These are phyloP conservation scores for Raphanus raphanistrum DNA, from an alignment of 345 rosid genomes.

Conservation along the genomic window DNA sequence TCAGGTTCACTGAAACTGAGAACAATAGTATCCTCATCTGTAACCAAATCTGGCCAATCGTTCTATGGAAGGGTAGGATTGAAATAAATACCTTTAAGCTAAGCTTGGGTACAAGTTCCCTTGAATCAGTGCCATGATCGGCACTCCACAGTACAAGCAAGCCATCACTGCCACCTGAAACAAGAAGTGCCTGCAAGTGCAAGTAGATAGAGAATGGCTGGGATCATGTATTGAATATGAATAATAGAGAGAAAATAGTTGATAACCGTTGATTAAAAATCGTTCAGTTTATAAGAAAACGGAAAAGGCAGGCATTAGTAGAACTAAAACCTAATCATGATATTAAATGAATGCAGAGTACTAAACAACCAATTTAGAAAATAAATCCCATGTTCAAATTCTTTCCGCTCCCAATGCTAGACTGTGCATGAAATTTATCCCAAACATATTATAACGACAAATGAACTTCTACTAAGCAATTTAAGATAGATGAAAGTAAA, in stretches of 20 bases:
- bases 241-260: slow-evolving; percentile 6
- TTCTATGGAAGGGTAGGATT: slow-evolving; percentile 22
- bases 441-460: background rate
- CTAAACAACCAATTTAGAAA: background rate
- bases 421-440: slow-evolving; percentile 7
- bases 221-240: slow-evolving; percentile 17
- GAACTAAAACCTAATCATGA: slow-evolving; percentile 12
- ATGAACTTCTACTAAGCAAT: background rate
- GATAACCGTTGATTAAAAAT: background rate
- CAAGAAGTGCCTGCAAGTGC: slow-evolving; percentile 86
- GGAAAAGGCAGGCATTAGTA: background rate
- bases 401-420: background rate
- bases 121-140: slow-evolving; percentile 89
- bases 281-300: background rate
- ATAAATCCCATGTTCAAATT: slow-evolving; percentile 13
- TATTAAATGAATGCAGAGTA: background rate
- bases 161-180: slow-evolving; percentile 97
- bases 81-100: slow-evolving; percentile 71
- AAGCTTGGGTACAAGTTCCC: slow-evolving; percentile 96
- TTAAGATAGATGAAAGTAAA: slow-evolving; percentile 7
- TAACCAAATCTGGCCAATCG: slow-evolving; percentile 6
- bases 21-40: slow-evolving; percentile 4
- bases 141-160: slow-evolving; percentile 95
- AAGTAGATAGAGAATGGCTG: slow-evolving; percentile 20
- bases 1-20: slow-evolving; percentile 10